A percentile compares a stretch with the other conserved stretches of the same genome.
Evolutionary conservation across 2,329 filamentous ascomycete species (phyloP).

Genomic region (Aureobasidium pullulans): DNA sequence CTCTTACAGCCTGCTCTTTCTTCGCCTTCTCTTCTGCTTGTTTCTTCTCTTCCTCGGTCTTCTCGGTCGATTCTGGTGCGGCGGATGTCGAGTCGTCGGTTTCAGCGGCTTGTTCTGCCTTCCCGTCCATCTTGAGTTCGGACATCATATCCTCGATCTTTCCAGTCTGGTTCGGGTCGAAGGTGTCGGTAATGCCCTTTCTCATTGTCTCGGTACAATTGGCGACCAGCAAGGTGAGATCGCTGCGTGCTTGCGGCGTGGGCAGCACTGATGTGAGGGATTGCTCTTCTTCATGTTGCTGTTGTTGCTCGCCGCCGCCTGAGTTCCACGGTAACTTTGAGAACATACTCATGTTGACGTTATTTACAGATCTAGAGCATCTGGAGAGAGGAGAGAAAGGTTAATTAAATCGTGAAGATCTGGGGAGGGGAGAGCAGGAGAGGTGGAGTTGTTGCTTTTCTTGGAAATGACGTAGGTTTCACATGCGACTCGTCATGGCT

Average conservation of each 20-base stretch:
- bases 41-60: slow-evolving; percentile 24
- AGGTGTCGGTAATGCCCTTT: slow-evolving; percentile 36
- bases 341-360: slow-evolving; percentile 11
- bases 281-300: slow-evolving; percentile 25
- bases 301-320: slow-evolving; percentile 8
- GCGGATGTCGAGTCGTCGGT: background rate
- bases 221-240: slow-evolving; percentile 40
- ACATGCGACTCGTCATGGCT: background rate
- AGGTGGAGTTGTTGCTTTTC: background rate
- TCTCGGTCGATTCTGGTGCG: slow-evolving; percentile 12
- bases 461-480: slow-evolving; percentile 3
- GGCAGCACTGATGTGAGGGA: slow-evolving; percentile 40
- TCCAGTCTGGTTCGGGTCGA: slow-evolving; percentile 31
- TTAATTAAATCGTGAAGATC: background rate
- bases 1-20: slow-evolving; percentile 31
- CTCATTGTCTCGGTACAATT: slow-evolving; percentile 40
- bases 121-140: slow-evolving; percentile 21
- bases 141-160: slow-evolving; percentile 22
- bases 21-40: slow-evolving; percentile 25
- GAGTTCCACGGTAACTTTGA: slow-evolving; percentile 13
- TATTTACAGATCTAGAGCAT: background rate
- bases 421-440: background rate
- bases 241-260: slow-evolving; percentile 34
- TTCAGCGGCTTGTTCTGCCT: background rate
- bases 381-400: background rate